Conservation (phyloP, 768 basidiomycete species). For the Trametes meyenii region DNA sequence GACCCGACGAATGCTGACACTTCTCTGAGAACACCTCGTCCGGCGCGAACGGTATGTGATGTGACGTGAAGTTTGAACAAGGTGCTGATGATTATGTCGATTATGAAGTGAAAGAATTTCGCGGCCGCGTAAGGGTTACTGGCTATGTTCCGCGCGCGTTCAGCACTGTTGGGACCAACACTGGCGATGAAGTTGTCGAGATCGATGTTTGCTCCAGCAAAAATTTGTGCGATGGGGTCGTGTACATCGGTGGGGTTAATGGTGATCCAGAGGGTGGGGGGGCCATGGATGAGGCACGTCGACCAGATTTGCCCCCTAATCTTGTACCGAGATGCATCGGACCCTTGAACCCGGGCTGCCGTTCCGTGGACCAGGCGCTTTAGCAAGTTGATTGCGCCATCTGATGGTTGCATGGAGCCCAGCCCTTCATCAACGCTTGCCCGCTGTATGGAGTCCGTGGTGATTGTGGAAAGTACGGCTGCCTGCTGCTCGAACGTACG, state of each 20-base stretch:
- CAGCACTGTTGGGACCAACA: constrained; percentile 29
- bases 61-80: constrained; percentile 39
- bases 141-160: constrained; percentile 36
- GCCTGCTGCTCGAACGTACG: constrained; percentile 30
- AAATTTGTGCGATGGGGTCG: constrained; percentile 48
- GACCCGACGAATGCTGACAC: constrained; percentile 40
- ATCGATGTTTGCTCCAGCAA: constrained; percentile 47
- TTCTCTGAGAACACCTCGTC: constrained; percentile 39
- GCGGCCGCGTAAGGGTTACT: constrained; percentile 46
- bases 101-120: constrained; percentile 43
- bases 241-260: constrained; percentile 45
- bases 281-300: constrained; percentile 32
- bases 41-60: constrained; percentile 1
- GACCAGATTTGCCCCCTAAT: constrained; percentile 42
- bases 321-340: constrained; percentile 16
- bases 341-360: constrained; percentile 25
- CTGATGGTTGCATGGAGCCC: not conserved
- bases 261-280: constrained; percentile 46
- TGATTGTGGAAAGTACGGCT: constrained; percentile 30
- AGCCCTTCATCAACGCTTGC: constrained; percentile 45
- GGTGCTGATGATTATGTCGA: constrained; percentile 34
- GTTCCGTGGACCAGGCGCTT: constrained; percentile 22
- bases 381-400: constrained; percentile 18
- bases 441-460: constrained; percentile 32
- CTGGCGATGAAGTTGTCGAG: constrained; percentile 39